phyloP scores from a whole-genome alignment of 2,329 filamentous ascomycete species.

The Clathrospora elynae region DNA sequence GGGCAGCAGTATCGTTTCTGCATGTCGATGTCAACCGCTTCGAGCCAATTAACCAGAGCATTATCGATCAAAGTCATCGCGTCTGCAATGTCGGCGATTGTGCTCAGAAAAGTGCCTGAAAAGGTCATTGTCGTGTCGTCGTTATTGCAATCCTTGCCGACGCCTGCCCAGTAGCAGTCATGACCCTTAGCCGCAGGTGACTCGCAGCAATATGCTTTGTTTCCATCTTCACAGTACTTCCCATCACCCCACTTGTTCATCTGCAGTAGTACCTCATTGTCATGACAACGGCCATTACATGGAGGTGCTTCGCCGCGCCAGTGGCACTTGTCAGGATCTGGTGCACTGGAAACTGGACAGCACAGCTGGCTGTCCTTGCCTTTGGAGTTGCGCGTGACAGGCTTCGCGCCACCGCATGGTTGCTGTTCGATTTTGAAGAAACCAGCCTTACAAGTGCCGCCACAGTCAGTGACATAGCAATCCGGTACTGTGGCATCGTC shows the following conservation, averaged over 20 bases:
- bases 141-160: constrained; percentile 8
- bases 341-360: constrained; percentile 16
- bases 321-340: constrained; percentile 36
- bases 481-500: constrained; percentile 15
- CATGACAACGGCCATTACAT: constrained; percentile 22
- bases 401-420: constrained; percentile 30
- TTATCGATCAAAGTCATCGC: not conserved
- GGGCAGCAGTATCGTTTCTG: constrained; percentile 38
- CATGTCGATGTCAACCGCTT: constrained; percentile 2
- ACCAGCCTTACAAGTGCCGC: constrained; percentile 36
- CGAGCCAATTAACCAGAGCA: constrained; percentile 1
- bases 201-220: constrained; percentile 40
- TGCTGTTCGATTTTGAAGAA: constrained; percentile 35
- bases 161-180: constrained; percentile 28
- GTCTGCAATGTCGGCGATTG: constrained; percentile 3
- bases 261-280: constrained; percentile 27
- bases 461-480: constrained; percentile 42
- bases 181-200: constrained; percentile 22
- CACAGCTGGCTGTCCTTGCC: constrained; percentile 22
- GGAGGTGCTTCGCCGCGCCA: constrained; percentile 39
- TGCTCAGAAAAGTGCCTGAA: constrained; percentile 6
- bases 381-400: constrained; percentile 11
- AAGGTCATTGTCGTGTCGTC: constrained; percentile 15
- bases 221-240: constrained; percentile 36
- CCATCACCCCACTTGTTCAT: constrained; percentile 25